These are phyloP conservation scores for Pelargonium exstipulatum DNA, from an alignment of 441 rosid genomes.

Conservation along the genomic window DNA sequence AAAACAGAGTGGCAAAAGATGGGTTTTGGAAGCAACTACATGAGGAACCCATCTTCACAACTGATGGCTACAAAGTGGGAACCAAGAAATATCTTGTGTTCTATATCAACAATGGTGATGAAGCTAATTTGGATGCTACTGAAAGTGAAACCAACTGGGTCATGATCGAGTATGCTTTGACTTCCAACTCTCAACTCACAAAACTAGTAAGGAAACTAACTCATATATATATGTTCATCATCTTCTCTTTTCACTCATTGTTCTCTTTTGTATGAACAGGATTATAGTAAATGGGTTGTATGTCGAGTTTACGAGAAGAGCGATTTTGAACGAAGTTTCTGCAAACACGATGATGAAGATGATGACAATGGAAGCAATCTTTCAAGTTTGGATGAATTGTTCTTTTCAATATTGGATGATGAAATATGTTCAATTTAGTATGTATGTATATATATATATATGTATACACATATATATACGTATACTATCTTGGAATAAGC, in stretches of 20 bases:
- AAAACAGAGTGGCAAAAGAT: constrained; percentile 17
- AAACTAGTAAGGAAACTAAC: constrained; percentile 14
- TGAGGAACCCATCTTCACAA: constrained; percentile 27
- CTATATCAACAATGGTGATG: constrained; percentile 13
- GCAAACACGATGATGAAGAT: constrained; percentile 16
- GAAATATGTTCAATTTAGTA: constrained; percentile 26
- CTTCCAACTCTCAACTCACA: constrained; percentile 1
- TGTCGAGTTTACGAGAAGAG: constrained; percentile 34
- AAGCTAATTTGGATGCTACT: constrained; percentile 5
- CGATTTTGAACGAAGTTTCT: not conserved
- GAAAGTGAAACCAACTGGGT: constrained; percentile 46
- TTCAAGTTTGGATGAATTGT: constrained; percentile 46
- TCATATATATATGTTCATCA: no score
- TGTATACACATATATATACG: no score
- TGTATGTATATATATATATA: no score
- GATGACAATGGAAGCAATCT: constrained; percentile 30
- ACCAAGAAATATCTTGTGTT: constrained; percentile 31
- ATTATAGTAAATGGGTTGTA: constrained; percentile 26
- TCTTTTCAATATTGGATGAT: constrained; percentile 33
- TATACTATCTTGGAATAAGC: no score
- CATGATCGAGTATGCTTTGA: constrained; percentile 34
- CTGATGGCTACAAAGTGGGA: constrained; percentile 26
- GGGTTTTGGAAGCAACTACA: constrained; percentile 40
- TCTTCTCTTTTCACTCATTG: no score
- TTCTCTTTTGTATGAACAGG: not conserved